A percentile compares a stretch with the other conserved stretches of the same genome.
Conservation (phyloP, 23 red algal genomes). For the Cyanidiococcus yangmingshanensis region DNA sequence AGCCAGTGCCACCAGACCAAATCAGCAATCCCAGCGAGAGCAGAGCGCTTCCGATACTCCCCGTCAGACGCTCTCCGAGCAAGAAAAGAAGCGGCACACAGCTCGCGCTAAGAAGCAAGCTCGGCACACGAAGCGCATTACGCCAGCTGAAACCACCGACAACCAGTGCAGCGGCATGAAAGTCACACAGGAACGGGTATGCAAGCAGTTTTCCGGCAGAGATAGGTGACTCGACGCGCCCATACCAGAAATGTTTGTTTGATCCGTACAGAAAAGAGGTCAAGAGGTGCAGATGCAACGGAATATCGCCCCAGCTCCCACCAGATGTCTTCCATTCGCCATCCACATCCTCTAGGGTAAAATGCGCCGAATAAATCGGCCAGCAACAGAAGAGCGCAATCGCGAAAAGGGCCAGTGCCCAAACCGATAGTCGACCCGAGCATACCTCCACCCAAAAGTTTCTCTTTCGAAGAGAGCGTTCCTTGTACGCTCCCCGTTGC, state of each 20-base stretch:
- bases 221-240: background rate
- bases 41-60: background rate
- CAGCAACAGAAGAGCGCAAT: too few species aligned
- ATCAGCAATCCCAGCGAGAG: background rate
- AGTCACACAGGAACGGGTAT: constrained; percentile 1
- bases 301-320: background rate
- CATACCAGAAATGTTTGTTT: background rate
- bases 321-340: too few species aligned
- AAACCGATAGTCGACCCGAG: too few species aligned
- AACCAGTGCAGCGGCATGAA: background rate
- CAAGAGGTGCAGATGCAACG: background rate
- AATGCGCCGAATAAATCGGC: too few species aligned
- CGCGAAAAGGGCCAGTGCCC: too few species aligned
- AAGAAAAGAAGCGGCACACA: background rate
- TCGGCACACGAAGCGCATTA: background rate
- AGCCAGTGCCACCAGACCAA: background rate
- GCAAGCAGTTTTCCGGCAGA: background rate
- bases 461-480: too few species aligned
- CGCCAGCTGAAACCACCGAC: background rate
- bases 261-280: background rate
- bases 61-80: background rate
- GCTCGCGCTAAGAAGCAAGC: background rate
- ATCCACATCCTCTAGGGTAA: too few species aligned
- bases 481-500: background rate
- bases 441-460: too few species aligned